These are phyloP conservation scores for Populus ilicifolia DNA, from an alignment of 345 rosid species.

Conservation along the genomic window DNA sequence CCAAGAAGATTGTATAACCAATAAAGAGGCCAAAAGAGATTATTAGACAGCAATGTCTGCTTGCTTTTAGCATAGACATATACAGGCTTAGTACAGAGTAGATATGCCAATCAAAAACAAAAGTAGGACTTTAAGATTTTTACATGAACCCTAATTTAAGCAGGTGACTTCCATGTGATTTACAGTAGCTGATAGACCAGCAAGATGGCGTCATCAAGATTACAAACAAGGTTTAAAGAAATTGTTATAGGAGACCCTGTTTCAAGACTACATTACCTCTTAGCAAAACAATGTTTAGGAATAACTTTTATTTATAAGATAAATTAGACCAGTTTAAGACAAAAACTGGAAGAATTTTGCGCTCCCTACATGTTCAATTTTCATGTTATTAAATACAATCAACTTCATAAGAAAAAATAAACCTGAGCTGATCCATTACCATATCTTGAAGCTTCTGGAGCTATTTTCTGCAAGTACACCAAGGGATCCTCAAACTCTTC, in stretches of 20 bases:
- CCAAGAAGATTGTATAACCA: neutral
- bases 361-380: neutral
- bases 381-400: neutral
- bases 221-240: neutral
- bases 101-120: neutral
- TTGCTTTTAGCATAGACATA: neutral
- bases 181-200: neutral
- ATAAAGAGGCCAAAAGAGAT: neutral
- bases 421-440: conserved; percentile 42
- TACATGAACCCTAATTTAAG: neutral
- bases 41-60: neutral
- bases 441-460: conserved; percentile 88
- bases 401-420: neutral
- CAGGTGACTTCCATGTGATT: neutral
- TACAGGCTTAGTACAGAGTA: neutral
- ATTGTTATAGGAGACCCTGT: neutral
- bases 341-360: neutral
- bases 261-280: neutral
- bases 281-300: neutral
- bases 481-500: conserved; percentile 97
- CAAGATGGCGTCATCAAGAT: neutral
- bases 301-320: neutral
- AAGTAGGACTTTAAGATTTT: neutral
- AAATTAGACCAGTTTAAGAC: neutral
- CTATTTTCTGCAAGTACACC: conserved; percentile 82